Evolutionary conservation across 345 rosid species (phyloP).

Genomic region (Eucalyptus globulus): DNA sequence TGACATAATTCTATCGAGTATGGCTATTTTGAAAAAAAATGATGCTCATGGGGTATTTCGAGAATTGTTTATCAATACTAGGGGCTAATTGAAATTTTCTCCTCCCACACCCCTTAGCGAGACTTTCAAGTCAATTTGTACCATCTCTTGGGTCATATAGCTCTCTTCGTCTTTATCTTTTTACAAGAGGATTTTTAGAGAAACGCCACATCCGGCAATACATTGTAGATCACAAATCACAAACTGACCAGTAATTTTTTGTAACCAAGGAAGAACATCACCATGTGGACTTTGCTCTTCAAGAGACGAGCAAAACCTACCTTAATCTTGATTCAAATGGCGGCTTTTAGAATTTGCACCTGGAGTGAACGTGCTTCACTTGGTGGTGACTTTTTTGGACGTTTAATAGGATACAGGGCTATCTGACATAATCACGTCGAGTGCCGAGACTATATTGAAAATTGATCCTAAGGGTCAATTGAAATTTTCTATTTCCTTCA

Average conservation of each 20-base stretch:
- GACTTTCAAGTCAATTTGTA: neutral
- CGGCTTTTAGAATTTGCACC: neutral
- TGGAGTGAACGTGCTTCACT: neutral
- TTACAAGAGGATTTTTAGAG: neutral
- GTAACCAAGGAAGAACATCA: neutral
- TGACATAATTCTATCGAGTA: neutral
- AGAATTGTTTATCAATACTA: neutral
- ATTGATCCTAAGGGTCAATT: neutral
- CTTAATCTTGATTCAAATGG: neutral
- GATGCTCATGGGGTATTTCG: neutral
- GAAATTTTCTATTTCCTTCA: neutral
- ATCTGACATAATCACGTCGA: neutral
- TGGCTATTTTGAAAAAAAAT: neutral
- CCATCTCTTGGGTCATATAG: neutral
- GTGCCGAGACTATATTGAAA: neutral
- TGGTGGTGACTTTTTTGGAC: neutral
- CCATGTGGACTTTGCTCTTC: neutral
- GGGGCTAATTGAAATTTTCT: neutral
- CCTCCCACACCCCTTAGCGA: neutral
- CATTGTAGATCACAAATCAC: neutral
- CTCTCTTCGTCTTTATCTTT: neutral
- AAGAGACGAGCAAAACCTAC: neutral
- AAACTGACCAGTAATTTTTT: neutral
- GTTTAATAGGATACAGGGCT: neutral
- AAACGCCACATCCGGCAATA: neutral